Evolutionary conservation across 768 basidiomycete genomes (phyloP).

Genomic region (Termitomyces sp.): DNA sequence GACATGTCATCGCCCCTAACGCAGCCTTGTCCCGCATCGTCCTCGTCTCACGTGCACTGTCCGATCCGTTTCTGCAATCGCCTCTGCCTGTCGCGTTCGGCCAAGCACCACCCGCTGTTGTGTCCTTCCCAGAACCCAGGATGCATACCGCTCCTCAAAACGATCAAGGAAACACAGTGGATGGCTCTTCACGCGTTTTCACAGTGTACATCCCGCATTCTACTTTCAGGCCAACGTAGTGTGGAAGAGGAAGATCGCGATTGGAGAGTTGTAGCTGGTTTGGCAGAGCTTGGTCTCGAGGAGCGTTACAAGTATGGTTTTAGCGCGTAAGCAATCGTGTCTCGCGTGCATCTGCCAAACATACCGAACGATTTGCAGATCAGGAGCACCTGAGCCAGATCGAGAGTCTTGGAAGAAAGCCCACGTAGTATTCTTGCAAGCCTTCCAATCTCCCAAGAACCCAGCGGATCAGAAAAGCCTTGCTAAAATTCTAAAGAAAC

Average conservation of each 20-base stretch:
- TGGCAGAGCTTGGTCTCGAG: constrained; percentile 77
- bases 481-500: constrained; percentile 47
- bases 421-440: constrained; percentile 47
- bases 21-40: constrained; percentile 46
- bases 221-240: constrained; percentile 48
- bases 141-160: constrained; percentile 51
- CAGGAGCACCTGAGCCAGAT: constrained; percentile 45
- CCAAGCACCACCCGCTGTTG: constrained; percentile 60
- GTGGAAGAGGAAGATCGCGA: constrained; percentile 38
- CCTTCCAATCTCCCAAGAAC: constrained; percentile 56
- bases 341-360: neutral
- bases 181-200: constrained; percentile 72
- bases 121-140: constrained; percentile 75
- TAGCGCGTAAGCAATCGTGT: constrained; percentile 27
- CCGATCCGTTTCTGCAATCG: constrained; percentile 74
- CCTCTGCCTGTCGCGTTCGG: constrained; percentile 64
- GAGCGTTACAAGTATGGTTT: constrained; percentile 52
- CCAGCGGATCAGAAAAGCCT: constrained; percentile 52
- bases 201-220: constrained; percentile 57
- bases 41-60: constrained; percentile 35
- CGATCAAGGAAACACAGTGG: constrained; percentile 59
- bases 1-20: constrained; percentile 37
- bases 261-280: constrained; percentile 48
- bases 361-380: constrained; percentile 6
- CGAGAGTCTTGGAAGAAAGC: constrained; percentile 63